phyloP scores from a whole-genome alignment of 345 rosid genomes.

The Isatis tinctoria region DNA sequence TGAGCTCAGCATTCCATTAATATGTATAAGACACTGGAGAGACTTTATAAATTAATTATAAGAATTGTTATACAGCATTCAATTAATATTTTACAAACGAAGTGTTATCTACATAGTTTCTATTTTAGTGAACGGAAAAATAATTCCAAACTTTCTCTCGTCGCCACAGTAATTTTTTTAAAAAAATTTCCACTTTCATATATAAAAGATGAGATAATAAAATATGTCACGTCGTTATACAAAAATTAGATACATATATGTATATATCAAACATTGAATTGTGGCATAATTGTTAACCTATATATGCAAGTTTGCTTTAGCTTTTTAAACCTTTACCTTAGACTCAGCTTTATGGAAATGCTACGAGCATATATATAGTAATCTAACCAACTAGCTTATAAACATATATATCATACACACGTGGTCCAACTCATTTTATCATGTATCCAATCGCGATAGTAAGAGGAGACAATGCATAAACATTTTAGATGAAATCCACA shows the following conservation, averaged over 20 bases:
- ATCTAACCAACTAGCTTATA: constrained; percentile 6
- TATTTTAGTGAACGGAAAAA: neutral
- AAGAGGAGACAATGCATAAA: neutral
- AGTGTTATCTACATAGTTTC: neutral
- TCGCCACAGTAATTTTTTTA: too few relatives aligned
- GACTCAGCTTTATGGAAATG: constrained; percentile 19
- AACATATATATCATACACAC: constrained; percentile 6
- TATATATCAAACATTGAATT: constrained; percentile 4
- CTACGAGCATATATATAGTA: constrained; percentile 13
- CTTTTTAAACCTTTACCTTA: constrained; percentile 14
- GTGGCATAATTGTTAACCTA: neutral
- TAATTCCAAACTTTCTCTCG: neutral
- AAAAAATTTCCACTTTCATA: neutral
- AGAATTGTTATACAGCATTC: neutral
- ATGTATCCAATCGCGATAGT: neutral
- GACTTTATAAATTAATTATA: neutral
- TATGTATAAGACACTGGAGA: neutral
- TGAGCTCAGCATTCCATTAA: neutral
- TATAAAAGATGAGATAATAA: neutral
- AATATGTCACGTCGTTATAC: neutral
- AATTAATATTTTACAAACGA: neutral
- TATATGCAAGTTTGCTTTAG: constrained; percentile 2
- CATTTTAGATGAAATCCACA: neutral
- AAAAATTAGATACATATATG: neutral
- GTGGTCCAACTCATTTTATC: constrained; percentile 10